phyloP scores from a whole-genome alignment of 139 green algal species.

The Microglena sp. region DNA sequence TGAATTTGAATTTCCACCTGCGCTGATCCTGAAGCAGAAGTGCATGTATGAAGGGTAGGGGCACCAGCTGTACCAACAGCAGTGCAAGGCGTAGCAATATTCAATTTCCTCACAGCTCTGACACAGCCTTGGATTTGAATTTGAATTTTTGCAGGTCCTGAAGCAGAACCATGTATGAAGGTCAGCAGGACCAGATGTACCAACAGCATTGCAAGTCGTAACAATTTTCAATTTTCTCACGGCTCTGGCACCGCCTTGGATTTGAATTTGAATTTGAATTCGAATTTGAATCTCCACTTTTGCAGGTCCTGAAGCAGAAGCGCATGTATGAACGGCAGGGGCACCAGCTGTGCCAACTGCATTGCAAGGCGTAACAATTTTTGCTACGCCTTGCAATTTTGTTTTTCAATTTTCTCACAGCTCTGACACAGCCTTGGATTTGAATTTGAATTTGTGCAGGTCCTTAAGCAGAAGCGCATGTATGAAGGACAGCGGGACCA shows the following conservation, averaged over 20 bases:
- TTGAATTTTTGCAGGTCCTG: too few species aligned
- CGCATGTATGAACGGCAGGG: constrained; percentile 87
- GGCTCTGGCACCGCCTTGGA: too few species aligned
- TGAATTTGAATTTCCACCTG: too few species aligned
- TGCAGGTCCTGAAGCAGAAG: constrained; percentile 93
- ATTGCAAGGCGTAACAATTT: constrained; percentile 96
- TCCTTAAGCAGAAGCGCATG: constrained; percentile 91
- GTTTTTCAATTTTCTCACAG: too few species aligned
- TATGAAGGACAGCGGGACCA: constrained; percentile 91
- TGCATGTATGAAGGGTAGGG: constrained; percentile 87
- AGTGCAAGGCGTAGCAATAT: constrained; percentile 96
- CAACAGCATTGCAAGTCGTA: constrained; percentile 95
- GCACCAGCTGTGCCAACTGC: constrained; percentile 89
- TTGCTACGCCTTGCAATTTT: too few species aligned
- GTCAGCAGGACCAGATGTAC: constrained; percentile 89
- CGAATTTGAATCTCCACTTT: too few species aligned
- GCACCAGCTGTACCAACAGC: constrained; percentile 89
- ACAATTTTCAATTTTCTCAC: too few species aligned
- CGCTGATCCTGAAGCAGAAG: constrained; percentile 93
- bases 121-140: too few species aligned
- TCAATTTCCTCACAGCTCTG: too few species aligned
- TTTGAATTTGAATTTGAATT: too few species aligned
- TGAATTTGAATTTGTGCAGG: too few species aligned
- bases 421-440: too few species aligned
- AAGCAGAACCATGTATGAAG: constrained; percentile 94